phyloP scores from a whole-genome alignment of 805 yeast species.

The Zygotorulaspora danielsina region DNA sequence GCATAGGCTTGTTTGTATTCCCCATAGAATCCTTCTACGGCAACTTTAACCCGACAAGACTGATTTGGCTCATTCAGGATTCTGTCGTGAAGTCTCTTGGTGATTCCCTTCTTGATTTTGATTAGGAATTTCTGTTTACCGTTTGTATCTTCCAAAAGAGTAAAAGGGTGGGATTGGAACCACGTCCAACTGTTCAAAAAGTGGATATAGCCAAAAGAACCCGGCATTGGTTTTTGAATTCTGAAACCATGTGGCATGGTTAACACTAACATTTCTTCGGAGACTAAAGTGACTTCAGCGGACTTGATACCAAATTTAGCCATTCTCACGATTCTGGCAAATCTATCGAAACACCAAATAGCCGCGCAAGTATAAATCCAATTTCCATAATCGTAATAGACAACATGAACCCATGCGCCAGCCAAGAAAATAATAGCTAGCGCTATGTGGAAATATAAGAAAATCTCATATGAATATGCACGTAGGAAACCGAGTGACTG shows the following conservation, averaged over 20 bases:
- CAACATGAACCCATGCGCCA: slow-evolving; percentile 46
- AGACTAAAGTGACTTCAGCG: slow-evolving; percentile 38
- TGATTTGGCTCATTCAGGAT: slow-evolving; percentile 32
- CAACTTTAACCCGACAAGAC: slow-evolving; percentile 37
- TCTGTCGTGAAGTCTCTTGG: slow-evolving; percentile 40
- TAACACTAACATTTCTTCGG: slow-evolving; percentile 40
- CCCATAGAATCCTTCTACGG: slow-evolving; percentile 64
- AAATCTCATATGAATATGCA: slow-evolving; percentile 45
- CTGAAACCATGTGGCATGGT: slow-evolving; percentile 11
- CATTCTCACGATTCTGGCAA: slow-evolving; percentile 52
- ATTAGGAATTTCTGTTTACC: slow-evolving; percentile 25
- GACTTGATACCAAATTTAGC: slow-evolving; percentile 55
- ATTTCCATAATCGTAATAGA: slow-evolving; percentile 45
- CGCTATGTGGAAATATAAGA: slow-evolving; percentile 42
- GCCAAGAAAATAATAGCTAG: slow-evolving; percentile 43
- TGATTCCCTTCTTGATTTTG: slow-evolving; percentile 53
- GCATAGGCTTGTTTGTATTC: slow-evolving; percentile 35
- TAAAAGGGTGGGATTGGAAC: slow-evolving; percentile 68
- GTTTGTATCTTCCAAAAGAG: slow-evolving; percentile 41
- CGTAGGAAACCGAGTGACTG: slow-evolving; percentile 47
- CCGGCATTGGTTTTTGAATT: slow-evolving; percentile 48
- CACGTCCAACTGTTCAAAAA: slow-evolving; percentile 36
- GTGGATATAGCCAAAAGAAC: slow-evolving; percentile 54
- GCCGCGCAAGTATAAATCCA: slow-evolving; percentile 52
- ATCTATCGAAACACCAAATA: slow-evolving; percentile 68